A percentile compares a stretch with the other conserved stretches of the same genome.
Evolutionary conservation across 2,329 filamentous ascomycete genomes (phyloP).

Genomic region (Penicillium palitans): DNA sequence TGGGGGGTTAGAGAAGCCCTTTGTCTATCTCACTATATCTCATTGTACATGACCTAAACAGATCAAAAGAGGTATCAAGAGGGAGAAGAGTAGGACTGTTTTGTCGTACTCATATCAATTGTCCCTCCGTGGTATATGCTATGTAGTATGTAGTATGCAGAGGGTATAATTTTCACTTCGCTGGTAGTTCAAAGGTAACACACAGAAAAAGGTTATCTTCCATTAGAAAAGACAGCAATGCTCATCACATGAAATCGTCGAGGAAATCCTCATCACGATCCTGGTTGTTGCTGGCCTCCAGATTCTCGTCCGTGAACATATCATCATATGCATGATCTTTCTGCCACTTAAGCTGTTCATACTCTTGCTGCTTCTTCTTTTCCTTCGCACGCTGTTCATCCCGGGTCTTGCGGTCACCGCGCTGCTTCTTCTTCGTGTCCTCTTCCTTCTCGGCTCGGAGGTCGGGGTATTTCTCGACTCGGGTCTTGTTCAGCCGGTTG

Average conservation of each 20-base stretch:
- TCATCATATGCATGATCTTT: constrained; percentile 99
- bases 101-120: not conserved
- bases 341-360: constrained; percentile 86
- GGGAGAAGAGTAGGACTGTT: not conserved
- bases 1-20: not conserved
- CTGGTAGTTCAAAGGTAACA: not conserved
- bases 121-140: not conserved
- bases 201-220: not conserved
- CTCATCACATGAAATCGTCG: constrained; percentile 86
- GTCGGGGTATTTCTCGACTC: constrained; percentile 82
- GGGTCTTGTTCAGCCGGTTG: constrained; percentile 98
- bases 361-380: constrained; percentile 62
- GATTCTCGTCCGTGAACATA: constrained; percentile 77
- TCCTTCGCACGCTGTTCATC: constrained; percentile 45
- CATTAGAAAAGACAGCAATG: not conserved
- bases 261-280: constrained; percentile 70
- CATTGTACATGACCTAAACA: not conserved
- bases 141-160: not conserved
- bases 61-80: not conserved
- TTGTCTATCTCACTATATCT: not conserved
- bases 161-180: constrained; percentile 11
- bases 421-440: constrained; percentile 68
- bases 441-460: constrained; percentile 80
- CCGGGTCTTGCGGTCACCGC: constrained; percentile 57
- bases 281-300: constrained; percentile 79